phyloP scores from a whole-genome alignment of 805 yeast genomes.

The Teunomyces lycoperdinae region DNA sequence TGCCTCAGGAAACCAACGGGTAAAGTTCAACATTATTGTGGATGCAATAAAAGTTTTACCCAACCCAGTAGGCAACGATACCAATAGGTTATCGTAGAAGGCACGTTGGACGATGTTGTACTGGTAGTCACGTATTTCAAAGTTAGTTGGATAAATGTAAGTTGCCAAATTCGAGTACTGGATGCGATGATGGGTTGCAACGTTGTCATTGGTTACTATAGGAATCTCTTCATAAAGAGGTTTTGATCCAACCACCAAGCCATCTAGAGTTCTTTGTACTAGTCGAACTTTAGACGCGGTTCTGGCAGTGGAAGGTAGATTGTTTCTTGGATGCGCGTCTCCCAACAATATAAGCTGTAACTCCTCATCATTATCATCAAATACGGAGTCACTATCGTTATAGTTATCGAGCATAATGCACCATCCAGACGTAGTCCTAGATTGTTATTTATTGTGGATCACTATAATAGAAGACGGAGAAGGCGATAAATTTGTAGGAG shows the following conservation, averaged over 20 bases:
- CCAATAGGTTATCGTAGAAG: constrained; percentile 68
- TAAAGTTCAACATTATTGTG: constrained; percentile 86
- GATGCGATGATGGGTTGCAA: constrained; percentile 9
- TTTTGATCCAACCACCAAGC: not conserved
- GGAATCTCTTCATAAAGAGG: constrained; percentile 1
- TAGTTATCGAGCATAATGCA: not conserved
- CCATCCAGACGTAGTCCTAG: not conserved
- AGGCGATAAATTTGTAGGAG: not conserved
- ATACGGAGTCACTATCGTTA: constrained; percentile 10
- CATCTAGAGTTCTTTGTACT: constrained; percentile 1
- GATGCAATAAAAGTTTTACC: constrained; percentile 97
- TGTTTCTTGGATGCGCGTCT: not conserved
- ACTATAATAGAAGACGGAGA: not conserved
- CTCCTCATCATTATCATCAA: constrained; percentile 11
- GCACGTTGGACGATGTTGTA: constrained; percentile 73
- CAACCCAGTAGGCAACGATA: constrained; percentile 95
- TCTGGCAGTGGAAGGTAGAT: not conserved
- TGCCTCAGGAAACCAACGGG: constrained; percentile 75
- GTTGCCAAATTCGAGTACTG: constrained; percentile 17
- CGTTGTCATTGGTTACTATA: not conserved
- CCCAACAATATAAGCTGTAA: constrained; percentile 2
- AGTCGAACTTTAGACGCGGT: not conserved
- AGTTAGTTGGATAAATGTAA: constrained; percentile 82
- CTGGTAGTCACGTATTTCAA: constrained; percentile 85
- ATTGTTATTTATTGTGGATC: not conserved